Percentiles rank a stretch among this genome's conserved stretches.
These are phyloP conservation scores for Nothophoma quercina DNA, from an alignment of 2,329 filamentous ascomycete genomes.

Conservation along the genomic window DNA sequence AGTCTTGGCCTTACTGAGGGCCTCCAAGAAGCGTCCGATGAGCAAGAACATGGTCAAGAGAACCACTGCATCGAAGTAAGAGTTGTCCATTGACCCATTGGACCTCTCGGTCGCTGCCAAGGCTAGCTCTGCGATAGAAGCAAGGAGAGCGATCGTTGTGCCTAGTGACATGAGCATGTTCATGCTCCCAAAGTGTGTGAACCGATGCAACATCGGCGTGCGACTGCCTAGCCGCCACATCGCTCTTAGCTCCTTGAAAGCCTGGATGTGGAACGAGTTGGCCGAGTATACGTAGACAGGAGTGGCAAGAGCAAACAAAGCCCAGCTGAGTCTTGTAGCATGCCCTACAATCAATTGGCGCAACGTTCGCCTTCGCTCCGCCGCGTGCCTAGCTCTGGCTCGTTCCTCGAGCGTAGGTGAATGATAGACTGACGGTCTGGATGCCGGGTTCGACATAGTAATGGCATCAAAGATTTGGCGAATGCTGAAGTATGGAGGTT, in stretches of 20 bases:
- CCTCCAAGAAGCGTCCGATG: slow-evolving; percentile 75
- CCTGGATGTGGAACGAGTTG: slow-evolving; percentile 81
- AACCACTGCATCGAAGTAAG: slow-evolving; percentile 91
- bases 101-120: slow-evolving; percentile 58
- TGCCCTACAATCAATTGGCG: slow-evolving; percentile 74
- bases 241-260: slow-evolving; percentile 77
- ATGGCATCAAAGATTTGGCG: slow-evolving; percentile 76
- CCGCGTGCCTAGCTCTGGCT: slow-evolving; percentile 73
- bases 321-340: slow-evolving; percentile 78
- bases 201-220: slow-evolving; percentile 75
- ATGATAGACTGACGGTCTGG: slow-evolving; percentile 76
- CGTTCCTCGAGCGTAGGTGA: slow-evolving; percentile 85
- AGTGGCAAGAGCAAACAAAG: slow-evolving; percentile 81
- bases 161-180: slow-evolving; percentile 91
- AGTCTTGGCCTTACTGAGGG: slow-evolving; percentile 89
- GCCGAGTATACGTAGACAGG: slow-evolving; percentile 88
- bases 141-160: slow-evolving; percentile 85
- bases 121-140: slow-evolving; percentile 78
- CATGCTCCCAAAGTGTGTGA: slow-evolving; percentile 97
- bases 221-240: slow-evolving; percentile 81
- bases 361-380: slow-evolving; percentile 73
- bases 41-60: slow-evolving; percentile 91
- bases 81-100: slow-evolving; percentile 45
- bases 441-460: slow-evolving; percentile 68
- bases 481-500: slow-evolving; percentile 74